phyloP scores from a whole-genome alignment of 2,329 filamentous ascomycete species.

The Arachnopeziza araneosa region DNA sequence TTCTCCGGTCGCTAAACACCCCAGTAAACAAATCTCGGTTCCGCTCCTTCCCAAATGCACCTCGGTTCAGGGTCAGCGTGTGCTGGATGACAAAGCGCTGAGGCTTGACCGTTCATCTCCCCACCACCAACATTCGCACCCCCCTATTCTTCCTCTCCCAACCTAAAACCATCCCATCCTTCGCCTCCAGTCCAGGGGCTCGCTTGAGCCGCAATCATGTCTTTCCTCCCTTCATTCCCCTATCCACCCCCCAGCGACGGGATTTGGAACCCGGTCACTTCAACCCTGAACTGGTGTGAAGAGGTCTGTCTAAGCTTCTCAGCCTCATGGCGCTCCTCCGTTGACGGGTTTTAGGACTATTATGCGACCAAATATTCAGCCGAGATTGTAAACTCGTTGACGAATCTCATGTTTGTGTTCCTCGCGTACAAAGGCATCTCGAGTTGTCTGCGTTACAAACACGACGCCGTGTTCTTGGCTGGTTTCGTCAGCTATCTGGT shows the following conservation, averaged over 20 bases:
- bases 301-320: constrained; percentile 45
- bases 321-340: neutral
- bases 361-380: constrained; percentile 67
- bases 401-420: constrained; percentile 74
- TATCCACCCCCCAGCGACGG: constrained; percentile 12
- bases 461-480: constrained; percentile 69
- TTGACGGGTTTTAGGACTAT: constrained; percentile 50
- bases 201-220: neutral
- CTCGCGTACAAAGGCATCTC: constrained; percentile 68
- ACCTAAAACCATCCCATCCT: neutral
- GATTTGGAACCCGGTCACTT: constrained; percentile 21
- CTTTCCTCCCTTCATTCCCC: constrained; percentile 1
- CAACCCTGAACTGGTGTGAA: constrained; percentile 54
- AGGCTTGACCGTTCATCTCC: no score
- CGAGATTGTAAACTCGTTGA: constrained; percentile 71
- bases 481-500: constrained; percentile 39
- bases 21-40: no score
- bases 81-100: no score
- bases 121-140: no score
- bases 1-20: no score
- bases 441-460: constrained; percentile 63
- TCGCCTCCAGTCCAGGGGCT: neutral
- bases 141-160: neutral
- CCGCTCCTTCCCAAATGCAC: no score
- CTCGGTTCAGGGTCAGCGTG: no score